Percentiles rank a stretch among this genome's conserved stretches.
Evolutionary conservation across 2,329 filamentous ascomycete genomes (phyloP).

Genomic region (Talaromyces atroroseus): DNA sequence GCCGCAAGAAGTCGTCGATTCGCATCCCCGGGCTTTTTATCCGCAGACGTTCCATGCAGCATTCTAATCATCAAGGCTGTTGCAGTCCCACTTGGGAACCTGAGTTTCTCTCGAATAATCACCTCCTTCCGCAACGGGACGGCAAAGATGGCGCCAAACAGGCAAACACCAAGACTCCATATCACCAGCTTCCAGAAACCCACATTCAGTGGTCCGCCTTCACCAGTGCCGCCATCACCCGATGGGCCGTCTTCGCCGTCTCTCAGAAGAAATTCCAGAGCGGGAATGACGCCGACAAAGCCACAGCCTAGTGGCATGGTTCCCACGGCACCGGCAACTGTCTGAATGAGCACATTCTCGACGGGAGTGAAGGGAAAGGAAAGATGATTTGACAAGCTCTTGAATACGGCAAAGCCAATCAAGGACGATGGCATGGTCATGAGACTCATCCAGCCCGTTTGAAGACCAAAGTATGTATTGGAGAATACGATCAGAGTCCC

Average conservation of each 20-base stretch:
- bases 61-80: conserved; percentile 91
- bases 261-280: conserved; percentile 78
- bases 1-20: not conserved
- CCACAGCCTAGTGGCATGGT: conserved; percentile 96
- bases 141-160: conserved; percentile 95
- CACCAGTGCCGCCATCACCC: conserved; percentile 65
- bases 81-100: conserved; percentile 92
- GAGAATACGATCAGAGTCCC: conserved; percentile 91
- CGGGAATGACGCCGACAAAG: conserved; percentile 91
- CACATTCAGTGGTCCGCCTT: conserved; percentile 70
- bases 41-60: conserved; percentile 61
- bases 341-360: conserved; percentile 95
- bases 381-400: conserved; percentile 65
- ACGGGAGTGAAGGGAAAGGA: conserved; percentile 82
- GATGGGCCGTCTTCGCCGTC: conserved; percentile 71
- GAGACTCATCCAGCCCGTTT: conserved; percentile 75
- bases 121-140: conserved; percentile 87
- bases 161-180: conserved; percentile 89
- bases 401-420: conserved; percentile 93
- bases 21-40: conserved; percentile 25
- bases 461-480: conserved; percentile 98
- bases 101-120: conserved; percentile 84
- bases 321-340: conserved; percentile 88
- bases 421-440: conserved; percentile 97
- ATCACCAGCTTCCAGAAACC: conserved; percentile 72